phyloP scores from a whole-genome alignment of 371 early-diverging fungal genomes.

The Saksenaea vasiformis region DNA sequence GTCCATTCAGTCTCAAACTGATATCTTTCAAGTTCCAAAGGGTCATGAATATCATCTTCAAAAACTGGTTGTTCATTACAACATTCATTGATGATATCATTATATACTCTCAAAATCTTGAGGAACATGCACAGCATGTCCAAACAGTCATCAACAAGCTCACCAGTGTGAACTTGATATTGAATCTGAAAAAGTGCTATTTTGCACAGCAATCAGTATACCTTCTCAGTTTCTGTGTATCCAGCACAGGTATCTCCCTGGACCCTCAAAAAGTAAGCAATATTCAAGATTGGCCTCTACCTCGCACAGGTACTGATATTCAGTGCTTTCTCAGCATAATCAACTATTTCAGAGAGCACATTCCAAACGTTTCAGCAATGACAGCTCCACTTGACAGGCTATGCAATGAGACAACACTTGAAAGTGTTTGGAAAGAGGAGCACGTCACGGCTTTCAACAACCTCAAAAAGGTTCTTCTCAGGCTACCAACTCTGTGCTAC shows the following conservation, averaged over 20 bases:
- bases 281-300: conserved; percentile 4
- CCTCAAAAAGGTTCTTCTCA: background rate
- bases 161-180: conserved; percentile 7
- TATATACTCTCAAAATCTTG: background rate
- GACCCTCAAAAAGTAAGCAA: conserved; percentile 10
- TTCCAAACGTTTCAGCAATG: conserved; percentile 5
- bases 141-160: conserved; percentile 11
- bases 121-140: conserved; percentile 7
- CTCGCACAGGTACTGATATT: conserved; percentile 13
- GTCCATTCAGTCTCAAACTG: conserved; percentile 29
- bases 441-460: conserved; percentile 5
- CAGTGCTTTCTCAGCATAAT: conserved; percentile 16
- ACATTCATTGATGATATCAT: conserved; percentile 17
- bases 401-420: too few relatives aligned
- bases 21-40: conserved; percentile 23
- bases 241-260: conserved; percentile 8
- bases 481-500: background rate
- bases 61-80: background rate
- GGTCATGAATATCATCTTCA: conserved; percentile 10
- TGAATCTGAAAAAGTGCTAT: conserved; percentile 16
- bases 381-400: conserved; percentile 25
- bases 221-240: conserved; percentile 8
- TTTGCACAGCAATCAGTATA: background rate
- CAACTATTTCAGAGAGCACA: conserved; percentile 25
- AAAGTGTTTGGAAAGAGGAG: background rate